A percentile compares a stretch with the other conserved stretches of the same genome.
Conservation (phyloP, 441 rosid genomes). For the Euphorbia schlechtendalii region DNA sequence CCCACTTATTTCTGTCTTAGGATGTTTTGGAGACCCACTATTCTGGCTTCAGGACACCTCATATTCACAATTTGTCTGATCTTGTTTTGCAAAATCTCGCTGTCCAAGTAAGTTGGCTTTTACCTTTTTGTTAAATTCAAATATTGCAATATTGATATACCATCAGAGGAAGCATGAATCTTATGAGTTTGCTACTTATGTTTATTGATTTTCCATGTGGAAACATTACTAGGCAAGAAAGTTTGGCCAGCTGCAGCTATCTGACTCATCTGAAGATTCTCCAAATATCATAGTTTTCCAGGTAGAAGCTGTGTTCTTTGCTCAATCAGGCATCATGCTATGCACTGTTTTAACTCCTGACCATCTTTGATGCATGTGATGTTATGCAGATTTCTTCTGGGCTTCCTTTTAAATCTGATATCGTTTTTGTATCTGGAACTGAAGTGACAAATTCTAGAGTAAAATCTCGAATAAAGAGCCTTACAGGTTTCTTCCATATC, state of each 20-base stretch:
- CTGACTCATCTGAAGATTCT: slow-evolving; percentile 60
- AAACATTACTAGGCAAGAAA: slow-evolving; percentile 45
- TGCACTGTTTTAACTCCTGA: slow-evolving; percentile 11
- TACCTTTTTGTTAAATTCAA: slow-evolving; percentile 8
- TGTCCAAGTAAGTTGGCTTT: slow-evolving; percentile 51
- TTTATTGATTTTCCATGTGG: slow-evolving; percentile 18
- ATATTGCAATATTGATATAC: neutral
- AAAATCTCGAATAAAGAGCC: slow-evolving; percentile 64
- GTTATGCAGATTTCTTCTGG: slow-evolving; percentile 64
- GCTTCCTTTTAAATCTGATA: slow-evolving; percentile 69
- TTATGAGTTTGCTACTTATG: slow-evolving; percentile 2
- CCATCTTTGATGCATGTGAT: slow-evolving; percentile 10
- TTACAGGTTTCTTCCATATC: slow-evolving; percentile 52
- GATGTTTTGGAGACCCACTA: slow-evolving; percentile 69
- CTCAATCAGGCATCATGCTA: slow-evolving; percentile 10
- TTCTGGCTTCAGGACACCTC: slow-evolving; percentile 92
- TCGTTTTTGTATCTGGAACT: slow-evolving; percentile 74
- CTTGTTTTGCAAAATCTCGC: slow-evolving; percentile 73
- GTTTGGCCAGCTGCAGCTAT: slow-evolving; percentile 59
- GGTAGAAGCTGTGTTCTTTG: slow-evolving; percentile 30
- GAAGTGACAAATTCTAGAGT: slow-evolving; percentile 37
- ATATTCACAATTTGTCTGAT: slow-evolving; percentile 89
- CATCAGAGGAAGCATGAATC: neutral
- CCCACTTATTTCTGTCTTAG: slow-evolving; percentile 35
- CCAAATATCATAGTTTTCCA: slow-evolving; percentile 83